Evolutionary conservation across 164 flowering plant genomes (phyloP).

Genomic region (Nymphaea thermarum): DNA sequence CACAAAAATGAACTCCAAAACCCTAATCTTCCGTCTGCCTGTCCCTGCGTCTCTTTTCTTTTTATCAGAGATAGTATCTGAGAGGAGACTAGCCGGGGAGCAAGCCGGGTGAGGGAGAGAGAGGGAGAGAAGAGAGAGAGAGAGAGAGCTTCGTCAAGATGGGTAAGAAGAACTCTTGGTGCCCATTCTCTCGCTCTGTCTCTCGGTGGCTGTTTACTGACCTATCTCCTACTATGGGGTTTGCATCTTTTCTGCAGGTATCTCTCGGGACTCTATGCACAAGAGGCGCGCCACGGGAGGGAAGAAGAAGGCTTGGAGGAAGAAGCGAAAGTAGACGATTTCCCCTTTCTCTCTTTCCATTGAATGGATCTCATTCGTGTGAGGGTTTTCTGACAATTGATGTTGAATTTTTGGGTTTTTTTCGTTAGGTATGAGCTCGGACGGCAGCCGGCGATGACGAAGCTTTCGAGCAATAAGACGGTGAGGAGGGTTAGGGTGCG

Average conservation of each 20-base stretch:
- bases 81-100: not conserved
- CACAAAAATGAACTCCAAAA: not conserved
- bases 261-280: slow-evolving; percentile 59
- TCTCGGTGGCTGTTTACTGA: not conserved
- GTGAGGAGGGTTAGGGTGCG: slow-evolving; percentile 21
- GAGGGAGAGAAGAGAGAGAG: not conserved
- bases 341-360: not conserved
- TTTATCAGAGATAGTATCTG: no score
- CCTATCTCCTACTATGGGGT: not conserved
- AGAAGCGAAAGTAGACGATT: slow-evolving; percentile 38
- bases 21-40: not conserved
- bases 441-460: slow-evolving; percentile 23
- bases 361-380: not conserved
- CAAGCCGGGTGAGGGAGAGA: not conserved
- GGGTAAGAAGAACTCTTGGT: not conserved
- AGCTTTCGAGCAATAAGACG: slow-evolving; percentile 25
- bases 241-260: slow-evolving; percentile 19
- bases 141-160: not conserved
- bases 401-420: not conserved
- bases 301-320: slow-evolving; percentile 62
- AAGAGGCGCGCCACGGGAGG: slow-evolving; percentile 66
- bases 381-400: not conserved
- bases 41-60: not conserved
- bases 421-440: slow-evolving; percentile 22
- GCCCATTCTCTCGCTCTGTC: not conserved